Evolutionary conservation across 305 asterid species (phyloP).

Genomic region (Rubia peregrina): DNA sequence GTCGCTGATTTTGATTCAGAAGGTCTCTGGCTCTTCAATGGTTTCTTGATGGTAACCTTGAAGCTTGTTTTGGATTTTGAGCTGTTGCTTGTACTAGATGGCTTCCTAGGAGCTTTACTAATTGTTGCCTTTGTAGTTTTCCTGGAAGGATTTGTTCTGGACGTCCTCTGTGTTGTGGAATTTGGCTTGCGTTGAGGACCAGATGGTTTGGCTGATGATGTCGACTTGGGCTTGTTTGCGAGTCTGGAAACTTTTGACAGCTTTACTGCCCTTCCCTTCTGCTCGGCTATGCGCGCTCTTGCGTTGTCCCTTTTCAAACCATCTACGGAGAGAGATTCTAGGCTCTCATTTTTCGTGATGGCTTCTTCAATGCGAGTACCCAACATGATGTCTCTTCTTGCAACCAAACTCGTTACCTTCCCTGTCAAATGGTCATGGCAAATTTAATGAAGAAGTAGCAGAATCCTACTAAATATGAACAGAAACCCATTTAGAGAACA

Average conservation of each 20-base stretch:
- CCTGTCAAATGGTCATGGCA: constrained; percentile 36
- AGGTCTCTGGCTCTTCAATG: constrained; percentile 22
- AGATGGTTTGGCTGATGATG: constrained; percentile 30
- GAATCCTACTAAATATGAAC: not conserved
- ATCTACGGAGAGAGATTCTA: constrained; percentile 81
- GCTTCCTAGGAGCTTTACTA: constrained; percentile 32
- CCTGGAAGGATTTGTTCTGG: constrained; percentile 31
- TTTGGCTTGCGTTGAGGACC: constrained; percentile 33
- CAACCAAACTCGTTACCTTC: constrained; percentile 87
- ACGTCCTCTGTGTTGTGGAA: constrained; percentile 29
- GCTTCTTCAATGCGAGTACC: constrained; percentile 84
- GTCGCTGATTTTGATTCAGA: constrained; percentile 27
- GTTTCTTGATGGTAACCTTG: constrained; percentile 32
- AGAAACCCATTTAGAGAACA: constrained; percentile 4
- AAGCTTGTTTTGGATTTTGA: constrained; percentile 39
- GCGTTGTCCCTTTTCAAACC: constrained; percentile 69
- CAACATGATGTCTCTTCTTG: constrained; percentile 53
- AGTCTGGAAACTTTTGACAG: constrained; percentile 38
- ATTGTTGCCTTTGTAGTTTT: constrained; percentile 31
- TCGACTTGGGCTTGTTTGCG: constrained; percentile 33
- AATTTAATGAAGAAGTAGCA: not conserved
- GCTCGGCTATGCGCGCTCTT: constrained; percentile 56
- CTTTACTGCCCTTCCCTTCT: constrained; percentile 58
- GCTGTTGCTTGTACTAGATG: constrained; percentile 26
- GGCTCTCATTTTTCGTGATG: constrained; percentile 73